Evolutionary conservation across 225 moss, liverwort and hornwort genomes (phyloP), one percentile per base, ranked within the genome.

Genomic region (Rhytidiadelphus loreus): DNA sequence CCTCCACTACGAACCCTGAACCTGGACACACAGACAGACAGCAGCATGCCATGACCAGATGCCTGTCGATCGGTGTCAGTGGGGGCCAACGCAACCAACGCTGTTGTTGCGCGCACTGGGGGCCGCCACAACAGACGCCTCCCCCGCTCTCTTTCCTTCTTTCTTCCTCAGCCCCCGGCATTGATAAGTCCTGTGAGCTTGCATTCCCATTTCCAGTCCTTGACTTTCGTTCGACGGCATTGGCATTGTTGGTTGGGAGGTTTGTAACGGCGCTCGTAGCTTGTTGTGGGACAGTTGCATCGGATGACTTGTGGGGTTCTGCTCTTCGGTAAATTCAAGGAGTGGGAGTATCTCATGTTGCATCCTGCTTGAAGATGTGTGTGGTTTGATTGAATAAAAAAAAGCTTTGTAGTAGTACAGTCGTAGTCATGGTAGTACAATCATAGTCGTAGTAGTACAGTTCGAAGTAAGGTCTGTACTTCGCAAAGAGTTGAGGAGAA

Each of bases 311-410:
- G 86, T 83, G 77, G 70, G 71, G 63, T 65, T 78, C 52, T 5
- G 44, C 70, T 23, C 44, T 82, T 88, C 33, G 57, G 81, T 77
- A 68, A 77, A 86, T 83, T 86, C 86, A 90, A 83, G 64, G 88
- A 88, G 29, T 88, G 83, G 83, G 88, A 90, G 88, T 83, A 90
- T 72, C 59, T 58, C 58, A 72, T 88, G 66, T 82, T 90, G 39
- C 82, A 79, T 73, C 92, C 92, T 24, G 88, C 90, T 41, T 92
- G 90, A 92, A 71, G 80, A 43, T 43, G 76, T 43, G 10, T 7
- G 35, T 44, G 58, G 22, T 55, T 66, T 68, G 86, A 63, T 83
- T n/a, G 83, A 79, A 55, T 70, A 68, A 86, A 61, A 11, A 3
- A 55, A 43, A 41, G 53, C 50, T 71, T 64, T 19, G 21, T 7